These are phyloP conservation scores for Millerozyma miso DNA, from an alignment of 805 yeast species.

Conservation along the genomic window DNA sequence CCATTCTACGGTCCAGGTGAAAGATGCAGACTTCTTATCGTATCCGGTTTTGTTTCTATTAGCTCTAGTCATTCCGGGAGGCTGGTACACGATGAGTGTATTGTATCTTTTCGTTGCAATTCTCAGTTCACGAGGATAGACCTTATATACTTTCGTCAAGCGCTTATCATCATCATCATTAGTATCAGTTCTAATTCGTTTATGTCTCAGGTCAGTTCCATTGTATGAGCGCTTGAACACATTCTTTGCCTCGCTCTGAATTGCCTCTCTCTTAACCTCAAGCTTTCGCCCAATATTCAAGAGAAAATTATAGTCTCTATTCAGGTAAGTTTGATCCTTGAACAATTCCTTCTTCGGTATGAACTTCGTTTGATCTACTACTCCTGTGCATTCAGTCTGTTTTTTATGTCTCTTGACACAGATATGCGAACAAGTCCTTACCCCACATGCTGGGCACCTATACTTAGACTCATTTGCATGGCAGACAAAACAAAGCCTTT, in stretches of 20 bases:
- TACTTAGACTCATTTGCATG: slow-evolving; percentile 49
- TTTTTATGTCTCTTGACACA: slow-evolving; percentile 73
- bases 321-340: slow-evolving; percentile 45
- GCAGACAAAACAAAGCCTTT: slow-evolving; percentile 29
- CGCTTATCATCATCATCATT: slow-evolving; percentile 20
- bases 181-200: slow-evolving; percentile 17
- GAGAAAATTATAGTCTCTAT: slow-evolving; percentile 81
- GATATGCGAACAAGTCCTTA: slow-evolving; percentile 60
- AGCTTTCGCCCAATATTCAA: slow-evolving; percentile 55
- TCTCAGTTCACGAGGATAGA: slow-evolving; percentile 23
- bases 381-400: slow-evolving; percentile 62
- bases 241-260: slow-evolving; percentile 37
- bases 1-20: slow-evolving; percentile 83
- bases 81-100: slow-evolving; percentile 57
- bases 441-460: slow-evolving; percentile 74
- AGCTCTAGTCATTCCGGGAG: slow-evolving; percentile 72
- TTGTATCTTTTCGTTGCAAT: slow-evolving; percentile 51
- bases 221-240: slow-evolving; percentile 29
- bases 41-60: slow-evolving; percentile 61
- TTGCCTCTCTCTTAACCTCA: slow-evolving; percentile 54
- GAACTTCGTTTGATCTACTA: slow-evolving; percentile 56
- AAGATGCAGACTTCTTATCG: slow-evolving; percentile 58
- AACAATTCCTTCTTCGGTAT: slow-evolving; percentile 45
- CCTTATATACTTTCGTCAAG: slow-evolving; percentile 15
- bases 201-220: slow-evolving; percentile 10